These are phyloP conservation scores for Garcia nutans DNA, from an alignment of 345 rosid genomes.

Conservation along the genomic window DNA sequence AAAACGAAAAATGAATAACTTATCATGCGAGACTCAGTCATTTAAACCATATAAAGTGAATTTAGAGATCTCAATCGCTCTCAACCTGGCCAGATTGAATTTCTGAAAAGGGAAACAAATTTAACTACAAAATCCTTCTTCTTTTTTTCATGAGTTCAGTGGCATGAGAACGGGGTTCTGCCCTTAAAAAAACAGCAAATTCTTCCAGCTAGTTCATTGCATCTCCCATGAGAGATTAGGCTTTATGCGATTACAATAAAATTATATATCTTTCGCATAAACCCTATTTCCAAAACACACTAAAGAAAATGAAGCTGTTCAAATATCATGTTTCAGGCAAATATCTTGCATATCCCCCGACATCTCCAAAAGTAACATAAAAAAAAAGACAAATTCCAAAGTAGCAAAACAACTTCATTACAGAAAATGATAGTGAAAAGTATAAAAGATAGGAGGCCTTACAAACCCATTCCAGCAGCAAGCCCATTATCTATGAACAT, in stretches of 20 bases:
- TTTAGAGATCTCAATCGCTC: not conserved
- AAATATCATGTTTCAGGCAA: not conserved
- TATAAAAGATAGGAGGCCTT: constrained; percentile 31
- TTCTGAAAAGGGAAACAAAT: not conserved
- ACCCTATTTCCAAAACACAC: not conserved
- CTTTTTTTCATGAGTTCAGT: not conserved
- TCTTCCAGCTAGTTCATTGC: not conserved
- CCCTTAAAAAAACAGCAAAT: not conserved
- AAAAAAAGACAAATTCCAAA: not conserved
- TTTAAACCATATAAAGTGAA: too few species aligned
- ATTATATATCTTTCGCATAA: not conserved
- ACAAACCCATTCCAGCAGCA: constrained; percentile 98
- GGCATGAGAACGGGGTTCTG: not conserved
- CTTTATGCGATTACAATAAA: not conserved
- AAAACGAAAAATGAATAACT: constrained; percentile 8
- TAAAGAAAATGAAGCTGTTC: not conserved
- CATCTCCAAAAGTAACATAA: not conserved
- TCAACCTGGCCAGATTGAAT: not conserved
- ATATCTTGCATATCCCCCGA: not conserved
- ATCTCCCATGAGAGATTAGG: not conserved
- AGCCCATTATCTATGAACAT: constrained; percentile 97
- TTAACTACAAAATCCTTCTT: not conserved
- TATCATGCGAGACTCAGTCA: constrained; percentile 6
- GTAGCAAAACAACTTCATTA: not conserved
- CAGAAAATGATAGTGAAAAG: not conserved